These are phyloP conservation scores for Hypoxylon trugodes DNA, from an alignment of 495 filamentous ascomycete species.

Conservation along the genomic window DNA sequence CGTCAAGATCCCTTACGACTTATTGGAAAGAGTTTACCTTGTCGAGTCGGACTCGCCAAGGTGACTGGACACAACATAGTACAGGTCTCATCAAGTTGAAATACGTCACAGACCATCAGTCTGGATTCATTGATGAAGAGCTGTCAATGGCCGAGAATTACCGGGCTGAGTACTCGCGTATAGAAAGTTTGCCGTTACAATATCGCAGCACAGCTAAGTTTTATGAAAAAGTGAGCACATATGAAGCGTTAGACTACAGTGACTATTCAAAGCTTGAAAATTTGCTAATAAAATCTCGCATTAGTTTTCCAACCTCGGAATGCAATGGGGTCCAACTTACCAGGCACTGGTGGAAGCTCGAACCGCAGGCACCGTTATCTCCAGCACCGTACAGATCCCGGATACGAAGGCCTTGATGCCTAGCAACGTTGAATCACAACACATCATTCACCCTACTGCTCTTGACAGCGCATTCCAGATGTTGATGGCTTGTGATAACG, in stretches of 20 bases:
- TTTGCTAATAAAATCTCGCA: not conserved
- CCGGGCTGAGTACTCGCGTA: slow-evolving; percentile 34
- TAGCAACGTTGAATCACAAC: slow-evolving; percentile 43
- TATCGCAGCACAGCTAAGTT: slow-evolving; percentile 30
- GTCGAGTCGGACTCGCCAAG: slow-evolving; percentile 36
- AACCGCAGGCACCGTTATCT: slow-evolving; percentile 26
- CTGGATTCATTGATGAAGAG: slow-evolving; percentile 33
- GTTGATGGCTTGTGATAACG: slow-evolving; percentile 38
- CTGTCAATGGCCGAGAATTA: slow-evolving; percentile 27
- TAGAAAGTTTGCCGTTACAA: slow-evolving; percentile 13
- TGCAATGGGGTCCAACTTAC: slow-evolving; percentile 45
- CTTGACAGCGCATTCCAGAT: slow-evolving; percentile 47
- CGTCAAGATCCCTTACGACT: slow-evolving; percentile 37
- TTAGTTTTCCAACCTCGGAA: slow-evolving; percentile 36
- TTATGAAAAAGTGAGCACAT: slow-evolving; percentile 30
- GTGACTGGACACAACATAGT: slow-evolving; percentile 43
- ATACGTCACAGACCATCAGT: slow-evolving; percentile 29
- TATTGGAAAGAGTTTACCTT: slow-evolving; percentile 43
- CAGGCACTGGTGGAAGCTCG: slow-evolving; percentile 38
- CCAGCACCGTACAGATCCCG: slow-evolving; percentile 43
- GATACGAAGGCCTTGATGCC: slow-evolving; percentile 51
- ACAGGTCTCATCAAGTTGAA: slow-evolving; percentile 45
- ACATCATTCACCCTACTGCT: slow-evolving; percentile 55
- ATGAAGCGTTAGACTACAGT: not conserved
- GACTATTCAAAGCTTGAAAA: too few relatives aligned